Conservation (phyloP, 139 green algal genomes). For the Ettlia oleoabundans region DNA sequence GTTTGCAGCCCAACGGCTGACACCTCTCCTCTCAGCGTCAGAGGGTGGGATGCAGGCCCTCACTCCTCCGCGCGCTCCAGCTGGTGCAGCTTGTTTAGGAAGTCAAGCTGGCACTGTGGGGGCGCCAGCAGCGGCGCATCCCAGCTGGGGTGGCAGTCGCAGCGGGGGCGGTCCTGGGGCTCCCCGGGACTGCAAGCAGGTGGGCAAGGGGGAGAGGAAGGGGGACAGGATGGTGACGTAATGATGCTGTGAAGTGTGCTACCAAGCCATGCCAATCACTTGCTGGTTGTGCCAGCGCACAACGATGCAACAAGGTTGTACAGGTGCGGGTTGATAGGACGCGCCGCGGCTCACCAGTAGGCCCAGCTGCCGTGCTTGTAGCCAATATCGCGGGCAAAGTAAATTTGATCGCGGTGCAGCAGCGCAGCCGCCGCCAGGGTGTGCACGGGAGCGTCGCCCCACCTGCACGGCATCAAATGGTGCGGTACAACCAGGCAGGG, state of each 20-base stretch:
- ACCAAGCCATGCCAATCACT: no score
- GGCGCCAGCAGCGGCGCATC: background rate
- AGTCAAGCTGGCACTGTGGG: slow-evolving; percentile 14
- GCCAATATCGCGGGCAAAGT: slow-evolving; percentile 5
- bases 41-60: no score
- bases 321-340: no score
- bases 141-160: slow-evolving; percentile 4
- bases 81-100: background rate
- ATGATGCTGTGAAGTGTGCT: no score
- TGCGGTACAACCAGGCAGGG: no score
- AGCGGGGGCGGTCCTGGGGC: background rate
- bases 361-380: slow-evolving; percentile 18
- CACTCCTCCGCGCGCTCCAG: background rate
- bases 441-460: slow-evolving; percentile 54
- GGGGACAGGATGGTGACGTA: background rate
- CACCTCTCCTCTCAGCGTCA: no score
- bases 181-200: background rate
- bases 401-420: slow-evolving; percentile 10
- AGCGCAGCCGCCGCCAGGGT: slow-evolving; percentile 44
- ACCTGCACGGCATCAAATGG: slow-evolving; percentile 23
- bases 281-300: no score
- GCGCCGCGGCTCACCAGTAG: slow-evolving; percentile 24
- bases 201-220: background rate
- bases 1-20: no score
- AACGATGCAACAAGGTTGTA: no score